Evolutionary conservation across 1,284 basidiomycete genomes (phyloP), one percentile per base, ranked within the genome.

Genomic region (Ustilago esculenta): DNA sequence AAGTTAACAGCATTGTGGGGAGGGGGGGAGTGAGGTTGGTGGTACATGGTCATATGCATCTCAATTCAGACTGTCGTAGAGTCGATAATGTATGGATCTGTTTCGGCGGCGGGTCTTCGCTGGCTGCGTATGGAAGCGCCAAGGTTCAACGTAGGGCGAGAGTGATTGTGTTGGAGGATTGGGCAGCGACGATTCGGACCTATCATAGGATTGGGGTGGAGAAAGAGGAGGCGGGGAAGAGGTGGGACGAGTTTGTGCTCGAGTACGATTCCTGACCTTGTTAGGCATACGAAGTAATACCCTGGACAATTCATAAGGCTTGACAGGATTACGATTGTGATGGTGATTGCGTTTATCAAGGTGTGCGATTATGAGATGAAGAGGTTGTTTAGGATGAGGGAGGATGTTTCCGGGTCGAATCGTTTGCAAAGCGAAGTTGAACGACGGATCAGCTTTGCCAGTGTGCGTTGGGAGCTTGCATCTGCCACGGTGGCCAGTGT

Each of bases 71-170:
- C 75, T 98, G 94, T 76, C 85, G 89, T 68, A 87, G 94, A 8
- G 86, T 93, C 6, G 86, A 88, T 42, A 91, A 90, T 7, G 85
- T 95, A 3, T 98, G 95, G 94, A 85, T 91, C 73, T 98, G 94
- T 84, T 98, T 98, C 80, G 91, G 91, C 20, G 94, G 94, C 24
- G 94, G 94, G 74, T 89, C 59, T 0, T 72, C 68, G 14, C 55
- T 68, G 14, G 71, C 74, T 0, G 73, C 40, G 8, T 78, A 78
- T 15, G 76, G 76, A 1, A 46, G 43, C 12, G 11, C 40, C 55
- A 48, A 50, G 15, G 34, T 76, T 3, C 34, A 60, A 17, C 27
- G 77, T 7, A 47, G 73, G 4, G 60, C 67, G 14, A 46, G 75
- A 9, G 72, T 77, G 11, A 61, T 76, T 23, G 41, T 64, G 35